Evolutionary conservation across 768 basidiomycete species (phyloP), one percentile per base, ranked within the genome.

Genomic region (Pleurotus tuber-regium): DNA sequence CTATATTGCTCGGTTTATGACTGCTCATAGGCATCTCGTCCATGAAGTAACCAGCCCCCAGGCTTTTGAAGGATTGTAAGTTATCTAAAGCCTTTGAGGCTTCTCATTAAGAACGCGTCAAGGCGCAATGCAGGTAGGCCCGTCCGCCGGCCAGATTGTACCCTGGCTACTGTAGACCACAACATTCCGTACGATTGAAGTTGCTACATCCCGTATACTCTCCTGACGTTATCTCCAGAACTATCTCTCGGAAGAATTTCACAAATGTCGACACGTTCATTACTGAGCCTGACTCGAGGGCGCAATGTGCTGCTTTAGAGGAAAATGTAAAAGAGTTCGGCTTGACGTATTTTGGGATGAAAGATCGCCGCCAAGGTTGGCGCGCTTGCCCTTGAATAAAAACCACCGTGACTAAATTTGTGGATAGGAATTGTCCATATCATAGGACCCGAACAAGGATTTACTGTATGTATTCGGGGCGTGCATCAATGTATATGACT

Each of bases 11-110:
- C 35, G 42, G 21, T 14, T 19, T 14, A 12, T 24, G 4, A 19
- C 25, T 43, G 33, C 33, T 29, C 44, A 42, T 52, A 81, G 80
- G 12, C 80, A 82, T 59, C 72, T 82, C 16, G 89, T 96, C 19
- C 92, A 94, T 59, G 92, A 94, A 74, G 92, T 95, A 47, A 94
- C 92, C n/a, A 89, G 86, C 52, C 92, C 92, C 33, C 92, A 95
- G 68, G 92, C 92, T 2, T 92, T 92, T 61, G 90, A 92, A 68
- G 90, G 90, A 62, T 73, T 93, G 82, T 87, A 58, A 66, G 83
- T 71, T 56, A 2, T 47, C 16, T 4, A 30, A 46, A 25, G 52
- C 19, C 26, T 51, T 19, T 21, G 18, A 18, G 31, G 10, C 21
- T 43, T 21, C 21, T 28, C 24, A 26, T 33, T 51, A 46, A 24